These are phyloP conservation scores for Diplodia intermedia DNA, from an alignment of 2,329 filamentous ascomycete species.

Conservation along the genomic window DNA sequence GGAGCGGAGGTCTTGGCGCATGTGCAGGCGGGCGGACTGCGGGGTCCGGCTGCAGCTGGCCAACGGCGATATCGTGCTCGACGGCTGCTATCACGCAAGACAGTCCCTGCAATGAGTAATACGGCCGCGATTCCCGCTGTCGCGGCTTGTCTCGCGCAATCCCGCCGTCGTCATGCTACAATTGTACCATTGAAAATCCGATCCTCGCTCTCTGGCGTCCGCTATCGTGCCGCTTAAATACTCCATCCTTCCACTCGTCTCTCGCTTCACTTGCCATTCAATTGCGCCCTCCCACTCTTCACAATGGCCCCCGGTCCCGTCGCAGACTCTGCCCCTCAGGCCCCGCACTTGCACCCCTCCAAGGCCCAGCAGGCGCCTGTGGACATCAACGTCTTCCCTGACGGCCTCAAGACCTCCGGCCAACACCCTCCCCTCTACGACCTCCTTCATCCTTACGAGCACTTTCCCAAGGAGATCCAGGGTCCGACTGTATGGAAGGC, in stretches of 20 bases:
- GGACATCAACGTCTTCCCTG: constrained; percentile 62
- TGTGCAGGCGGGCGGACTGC: background rate
- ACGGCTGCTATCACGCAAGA: constrained; percentile 31
- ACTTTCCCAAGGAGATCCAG: constrained; percentile 73
- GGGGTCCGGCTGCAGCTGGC: constrained; percentile 21
- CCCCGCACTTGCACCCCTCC: constrained; percentile 26
- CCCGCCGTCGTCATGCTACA: constrained; percentile 23
- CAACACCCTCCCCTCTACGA: constrained; percentile 75
- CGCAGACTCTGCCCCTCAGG: constrained; percentile 29
- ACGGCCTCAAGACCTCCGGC: constrained; percentile 72
- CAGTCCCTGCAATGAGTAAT: constrained; percentile 26
- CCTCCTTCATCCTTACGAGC: constrained; percentile 68
- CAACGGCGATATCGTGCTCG: constrained; percentile 32
- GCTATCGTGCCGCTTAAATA: constrained; percentile 17
- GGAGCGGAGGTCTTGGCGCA: constrained; percentile 28
- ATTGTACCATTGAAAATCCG: constrained; percentile 25
- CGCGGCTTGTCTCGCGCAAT: constrained; percentile 21
- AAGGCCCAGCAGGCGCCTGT: constrained; percentile 20
- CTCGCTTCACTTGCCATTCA: constrained; percentile 10
- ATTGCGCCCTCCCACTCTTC: constrained; percentile 10
- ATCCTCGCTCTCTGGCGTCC: constrained; percentile 8
- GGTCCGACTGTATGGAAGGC: constrained; percentile 76
- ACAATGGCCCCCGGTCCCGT: constrained; percentile 31
- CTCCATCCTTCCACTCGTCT: background rate
- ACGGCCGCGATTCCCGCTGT: background rate